Evolutionary conservation across 2,329 filamentous ascomycete species (phyloP), one percentile per base, ranked within the genome.

Genomic region (Ascochyta pisi): DNA sequence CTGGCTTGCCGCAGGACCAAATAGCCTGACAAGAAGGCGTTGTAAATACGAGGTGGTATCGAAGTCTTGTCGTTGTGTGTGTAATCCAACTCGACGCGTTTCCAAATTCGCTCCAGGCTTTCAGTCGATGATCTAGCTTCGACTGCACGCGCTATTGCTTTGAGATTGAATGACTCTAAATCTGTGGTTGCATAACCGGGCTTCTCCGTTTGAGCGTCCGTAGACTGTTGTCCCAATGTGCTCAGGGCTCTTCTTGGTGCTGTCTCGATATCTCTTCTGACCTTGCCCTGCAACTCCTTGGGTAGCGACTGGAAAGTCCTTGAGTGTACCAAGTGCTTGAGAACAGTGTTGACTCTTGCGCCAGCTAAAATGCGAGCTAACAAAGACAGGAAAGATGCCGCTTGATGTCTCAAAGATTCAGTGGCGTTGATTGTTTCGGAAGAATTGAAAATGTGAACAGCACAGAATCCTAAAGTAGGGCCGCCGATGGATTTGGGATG

Each of bases 1-100:
- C 77, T 63, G 4, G 77, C 68, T 40, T 75, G 71, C 16, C 70
- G 67, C n/a, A 85, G 56, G 2, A 68, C 62, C 67, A 84, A 76
- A 61, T 80, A 83, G 1, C 76, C 71, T 6, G 75, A 68, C 40
- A 86, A 77, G 53, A 85, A 80, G 8, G 74, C 61, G 51, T 78
- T 76, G 58, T 78, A 82, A 4, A 82, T 52, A 4, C 34, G 42
- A 23, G 50, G 54, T 10, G 73, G 69, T 48, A 76, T 71, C 4
- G 49, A 26, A 13, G 41, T n/a, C 12, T 58, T 62, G 3, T 58
- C 50, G 16, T 59, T 42, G 5, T 27, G 16, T 8, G 56, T 64
- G 34, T 70, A 76, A 8, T 49, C 51, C n/a, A 50, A 19, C 13
- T 60, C 33, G 4, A 61, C 58, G 12, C 70, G 59, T 13, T 54